Evolutionary conservation across 1,284 basidiomycete species (phyloP).

Genomic region (Heterobasidion occidentale): DNA sequence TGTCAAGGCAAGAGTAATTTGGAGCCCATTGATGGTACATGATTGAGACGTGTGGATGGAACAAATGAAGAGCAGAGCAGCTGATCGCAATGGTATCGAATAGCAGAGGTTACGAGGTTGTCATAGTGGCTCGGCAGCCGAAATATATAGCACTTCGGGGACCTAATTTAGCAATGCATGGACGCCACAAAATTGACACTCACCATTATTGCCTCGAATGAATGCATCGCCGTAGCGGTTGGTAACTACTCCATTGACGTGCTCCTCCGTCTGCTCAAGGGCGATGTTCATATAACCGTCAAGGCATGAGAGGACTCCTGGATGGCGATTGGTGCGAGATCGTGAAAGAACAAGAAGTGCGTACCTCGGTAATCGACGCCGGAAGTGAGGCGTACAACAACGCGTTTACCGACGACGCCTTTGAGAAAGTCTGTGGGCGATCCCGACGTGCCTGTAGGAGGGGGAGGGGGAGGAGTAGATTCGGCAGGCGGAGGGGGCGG

Average conservation of each 20-base stretch:
- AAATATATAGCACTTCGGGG: conserved; percentile 34
- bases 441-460: conserved; percentile 42
- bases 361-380: conserved; percentile 94
- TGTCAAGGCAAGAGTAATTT: neutral
- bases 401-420: conserved; percentile 91
- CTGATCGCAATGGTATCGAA: neutral
- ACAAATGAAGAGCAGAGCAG: too few species aligned
- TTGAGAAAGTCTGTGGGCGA: conserved; percentile 89
- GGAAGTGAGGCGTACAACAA: conserved; percentile 90
- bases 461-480: conserved; percentile 39
- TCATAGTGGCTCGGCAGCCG: conserved; percentile 32
- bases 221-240: conserved; percentile 94
- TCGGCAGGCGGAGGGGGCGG: conserved; percentile 18
- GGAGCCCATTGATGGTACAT: too few species aligned
- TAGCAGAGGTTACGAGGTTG: neutral
- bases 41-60: too few species aligned
- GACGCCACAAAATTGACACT: conserved; percentile 18
- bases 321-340: neutral
- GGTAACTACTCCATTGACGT: conserved; percentile 80
- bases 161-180: neutral
- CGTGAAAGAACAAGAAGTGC: conserved; percentile 14
- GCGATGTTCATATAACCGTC: conserved; percentile 99
- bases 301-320: conserved; percentile 91
- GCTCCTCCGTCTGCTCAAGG: conserved; percentile 93
- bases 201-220: conserved; percentile 95